phyloP scores from a whole-genome alignment of 352 stramenopile species.

The Pythium brassicae region DNA sequence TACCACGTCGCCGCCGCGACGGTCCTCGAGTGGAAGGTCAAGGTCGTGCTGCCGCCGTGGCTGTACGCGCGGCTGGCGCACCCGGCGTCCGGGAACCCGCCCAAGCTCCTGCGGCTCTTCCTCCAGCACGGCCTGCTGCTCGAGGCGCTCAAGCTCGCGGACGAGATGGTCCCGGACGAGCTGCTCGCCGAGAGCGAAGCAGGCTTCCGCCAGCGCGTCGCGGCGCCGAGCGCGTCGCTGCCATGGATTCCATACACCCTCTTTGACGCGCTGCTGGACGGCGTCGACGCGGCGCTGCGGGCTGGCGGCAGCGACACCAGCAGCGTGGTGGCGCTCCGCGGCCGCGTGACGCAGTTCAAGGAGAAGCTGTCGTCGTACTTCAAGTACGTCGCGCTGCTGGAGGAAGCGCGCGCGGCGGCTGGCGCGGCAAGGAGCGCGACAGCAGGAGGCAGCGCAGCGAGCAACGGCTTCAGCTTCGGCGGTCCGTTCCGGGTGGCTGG shows the following conservation, averaged over 20 bases:
- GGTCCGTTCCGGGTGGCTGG: slow-evolving; percentile 4
- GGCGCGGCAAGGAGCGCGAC: slow-evolving; percentile 25
- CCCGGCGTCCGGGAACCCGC: slow-evolving; percentile 37
- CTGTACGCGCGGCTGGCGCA: slow-evolving; percentile 37
- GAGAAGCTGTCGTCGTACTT: slow-evolving; percentile 49
- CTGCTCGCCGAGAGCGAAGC: slow-evolving; percentile 33
- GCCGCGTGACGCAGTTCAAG: slow-evolving; percentile 30
- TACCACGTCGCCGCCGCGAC: slow-evolving; percentile 56
- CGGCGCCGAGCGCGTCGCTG: slow-evolving; percentile 17
- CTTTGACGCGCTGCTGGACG: slow-evolving; percentile 56
- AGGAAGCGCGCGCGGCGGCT: slow-evolving; percentile 49
- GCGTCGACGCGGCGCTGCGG: slow-evolving; percentile 31
- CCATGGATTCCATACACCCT: slow-evolving; percentile 72
- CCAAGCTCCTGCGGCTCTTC: slow-evolving; percentile 52
- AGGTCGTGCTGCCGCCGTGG: slow-evolving; percentile 60
- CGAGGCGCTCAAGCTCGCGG: slow-evolving; percentile 56
- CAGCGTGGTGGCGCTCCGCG: slow-evolving; percentile 18
- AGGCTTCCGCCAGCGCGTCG: slow-evolving; percentile 35
- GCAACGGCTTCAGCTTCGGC: slow-evolving; percentile 11
- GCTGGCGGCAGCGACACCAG: slow-evolving; percentile 7
- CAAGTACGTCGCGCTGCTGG: slow-evolving; percentile 35
- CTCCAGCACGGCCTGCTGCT: slow-evolving; percentile 57
- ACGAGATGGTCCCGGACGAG: slow-evolving; percentile 31
- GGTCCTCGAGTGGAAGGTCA: slow-evolving; percentile 59
- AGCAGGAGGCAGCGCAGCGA: background rate